Evolutionary conservation across 768 basidiomycete genomes (phyloP).

Genomic region (Hortiboletus campestris): DNA sequence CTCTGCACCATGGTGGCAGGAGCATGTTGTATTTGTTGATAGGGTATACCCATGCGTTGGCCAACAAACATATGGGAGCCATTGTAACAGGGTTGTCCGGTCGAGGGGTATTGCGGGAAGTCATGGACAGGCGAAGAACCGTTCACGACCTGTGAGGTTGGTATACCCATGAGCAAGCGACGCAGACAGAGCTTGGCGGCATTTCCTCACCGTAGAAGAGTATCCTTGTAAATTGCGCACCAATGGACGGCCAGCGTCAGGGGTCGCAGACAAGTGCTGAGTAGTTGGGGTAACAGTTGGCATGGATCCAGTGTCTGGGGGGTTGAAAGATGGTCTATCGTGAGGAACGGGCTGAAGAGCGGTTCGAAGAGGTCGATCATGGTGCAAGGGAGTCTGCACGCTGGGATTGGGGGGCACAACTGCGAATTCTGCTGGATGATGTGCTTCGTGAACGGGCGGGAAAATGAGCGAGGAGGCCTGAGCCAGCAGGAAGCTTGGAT

Average conservation of each 20-base stretch:
- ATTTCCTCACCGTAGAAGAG: background rate
- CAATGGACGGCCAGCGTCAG: background rate
- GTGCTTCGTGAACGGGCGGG: background rate
- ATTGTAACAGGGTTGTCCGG: background rate
- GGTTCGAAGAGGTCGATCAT: background rate
- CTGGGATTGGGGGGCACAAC: background rate
- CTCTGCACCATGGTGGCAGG: rapidly evolving
- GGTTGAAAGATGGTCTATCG: no score
- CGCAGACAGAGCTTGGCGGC: no score
- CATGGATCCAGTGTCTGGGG: background rate
- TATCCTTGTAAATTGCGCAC: background rate
- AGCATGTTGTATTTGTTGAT: background rate
- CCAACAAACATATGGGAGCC: background rate
- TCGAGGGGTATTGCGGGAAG: no score
- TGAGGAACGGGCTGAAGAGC: background rate
- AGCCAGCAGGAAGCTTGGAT: background rate
- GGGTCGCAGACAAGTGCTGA: background rate
- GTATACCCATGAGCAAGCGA: background rate
- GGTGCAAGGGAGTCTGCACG: background rate
- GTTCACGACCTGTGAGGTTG: background rate
- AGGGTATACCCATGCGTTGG: background rate
- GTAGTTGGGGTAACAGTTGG: background rate
- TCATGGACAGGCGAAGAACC: background rate
- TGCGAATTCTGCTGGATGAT: no score
- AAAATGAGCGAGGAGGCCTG: background rate